phyloP scores from a whole-genome alignment of 164 flowering plant species.

The Euptelea pleiosperma region DNA sequence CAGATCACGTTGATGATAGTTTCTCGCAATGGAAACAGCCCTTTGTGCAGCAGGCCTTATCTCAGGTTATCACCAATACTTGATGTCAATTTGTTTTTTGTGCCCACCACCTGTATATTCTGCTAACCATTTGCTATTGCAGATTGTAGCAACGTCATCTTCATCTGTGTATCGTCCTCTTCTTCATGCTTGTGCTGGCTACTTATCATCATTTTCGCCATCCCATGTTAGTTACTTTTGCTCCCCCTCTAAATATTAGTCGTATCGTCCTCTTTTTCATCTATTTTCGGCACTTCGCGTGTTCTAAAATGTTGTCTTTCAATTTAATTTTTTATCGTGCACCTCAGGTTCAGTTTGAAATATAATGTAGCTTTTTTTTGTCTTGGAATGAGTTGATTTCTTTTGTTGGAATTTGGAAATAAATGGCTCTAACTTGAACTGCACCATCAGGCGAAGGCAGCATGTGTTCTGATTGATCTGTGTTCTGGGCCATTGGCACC shows the following conservation, averaged over 20 bases:
- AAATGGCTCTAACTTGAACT: slow-evolving; percentile 7
- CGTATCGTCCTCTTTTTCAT: background rate
- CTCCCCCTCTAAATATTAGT: background rate
- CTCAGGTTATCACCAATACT: slow-evolving; percentile 49
- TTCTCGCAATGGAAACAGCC: slow-evolving; percentile 79
- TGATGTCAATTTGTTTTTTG: slow-evolving; percentile 3
- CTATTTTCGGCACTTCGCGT: background rate
- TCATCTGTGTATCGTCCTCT: slow-evolving; percentile 63
- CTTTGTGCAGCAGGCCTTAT: slow-evolving; percentile 67
- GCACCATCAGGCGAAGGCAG: slow-evolving; percentile 67
- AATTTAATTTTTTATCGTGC: background rate
- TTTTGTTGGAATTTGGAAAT: background rate
- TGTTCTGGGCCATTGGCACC: slow-evolving; percentile 78
- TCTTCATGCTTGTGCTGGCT: slow-evolving; percentile 82
- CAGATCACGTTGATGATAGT: slow-evolving; percentile 54
- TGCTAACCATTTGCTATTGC: slow-evolving; percentile 33
- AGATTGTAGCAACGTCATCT: slow-evolving; percentile 68
- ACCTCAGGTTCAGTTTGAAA: slow-evolving; percentile 1
- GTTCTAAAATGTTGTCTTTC: background rate
- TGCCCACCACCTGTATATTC: background rate
- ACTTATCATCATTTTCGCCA: slow-evolving; percentile 71
- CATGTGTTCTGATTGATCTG: slow-evolving; percentile 81
- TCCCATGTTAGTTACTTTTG: slow-evolving; percentile 62
- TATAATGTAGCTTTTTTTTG: background rate
- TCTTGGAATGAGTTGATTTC: background rate